These are phyloP conservation scores for Paecilomyces formosus DNA, from an alignment of 2,329 filamentous ascomycete genomes.

Conservation along the genomic window DNA sequence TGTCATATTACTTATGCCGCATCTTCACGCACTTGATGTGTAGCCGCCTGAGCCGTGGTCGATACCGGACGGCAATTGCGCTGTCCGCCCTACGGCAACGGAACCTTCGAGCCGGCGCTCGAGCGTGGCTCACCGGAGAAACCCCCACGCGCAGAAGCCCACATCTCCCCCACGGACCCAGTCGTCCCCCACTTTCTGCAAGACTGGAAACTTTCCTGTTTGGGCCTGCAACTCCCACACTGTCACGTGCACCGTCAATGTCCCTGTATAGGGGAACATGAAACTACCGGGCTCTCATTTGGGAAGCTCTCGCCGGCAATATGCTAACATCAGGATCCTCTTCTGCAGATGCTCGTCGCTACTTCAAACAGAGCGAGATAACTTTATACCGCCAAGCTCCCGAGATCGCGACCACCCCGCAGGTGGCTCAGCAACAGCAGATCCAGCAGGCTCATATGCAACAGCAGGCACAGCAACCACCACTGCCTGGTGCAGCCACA, in stretches of 20 bases:
- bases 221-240: background rate
- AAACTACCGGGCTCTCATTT: background rate
- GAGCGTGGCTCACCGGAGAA: background rate
- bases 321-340: constrained; percentile 13
- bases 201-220: background rate
- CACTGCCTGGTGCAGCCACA: constrained; percentile 28
- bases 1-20: background rate
- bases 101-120: background rate
- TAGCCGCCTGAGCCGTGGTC: constrained; percentile 6
- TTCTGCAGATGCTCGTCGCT: constrained; percentile 76
- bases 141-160: background rate
- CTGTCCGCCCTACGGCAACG: constrained; percentile 3
- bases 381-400: constrained; percentile 78
- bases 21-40: background rate
- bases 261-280: background rate
- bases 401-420: constrained; percentile 35
- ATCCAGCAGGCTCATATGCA: constrained; percentile 24
- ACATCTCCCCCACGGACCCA: background rate
- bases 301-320: background rate
- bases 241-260: background rate
- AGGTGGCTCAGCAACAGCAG: constrained; percentile 32
- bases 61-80: constrained; percentile 32
- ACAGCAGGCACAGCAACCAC: constrained; percentile 26
- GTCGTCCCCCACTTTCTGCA: background rate
- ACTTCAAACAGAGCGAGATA: constrained; percentile 99